Evolutionary conservation across 257 asterid genomes (phyloP).

Genomic region (Solanum habrochaites): DNA sequence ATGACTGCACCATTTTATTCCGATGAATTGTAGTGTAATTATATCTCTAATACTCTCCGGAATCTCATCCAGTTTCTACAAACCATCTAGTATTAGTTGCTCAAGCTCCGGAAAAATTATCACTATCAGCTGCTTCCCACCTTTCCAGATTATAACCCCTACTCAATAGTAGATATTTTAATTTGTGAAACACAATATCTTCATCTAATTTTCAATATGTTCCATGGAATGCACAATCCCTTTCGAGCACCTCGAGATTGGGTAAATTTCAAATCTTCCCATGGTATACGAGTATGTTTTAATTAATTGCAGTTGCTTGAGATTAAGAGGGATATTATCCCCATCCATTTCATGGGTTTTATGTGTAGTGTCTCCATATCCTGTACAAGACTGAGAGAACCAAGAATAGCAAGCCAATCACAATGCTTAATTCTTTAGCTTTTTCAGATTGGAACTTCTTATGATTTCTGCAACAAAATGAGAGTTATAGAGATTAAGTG

Average conservation of each 20-base stretch:
- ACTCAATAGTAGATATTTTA: background rate
- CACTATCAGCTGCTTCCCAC: background rate
- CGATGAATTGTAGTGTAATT: background rate
- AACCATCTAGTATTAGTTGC: background rate
- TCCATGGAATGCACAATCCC: background rate
- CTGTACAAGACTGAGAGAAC: no score
- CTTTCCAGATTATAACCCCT: fast-evolving
- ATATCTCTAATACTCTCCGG: background rate
- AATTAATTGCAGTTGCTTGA: no score
- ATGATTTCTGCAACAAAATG: no score
- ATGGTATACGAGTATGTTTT: no score
- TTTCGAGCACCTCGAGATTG: no score
- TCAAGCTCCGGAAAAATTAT: background rate
- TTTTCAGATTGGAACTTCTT: no score
- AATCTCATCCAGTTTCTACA: background rate
- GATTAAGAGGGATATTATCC: no score
- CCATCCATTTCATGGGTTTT: no score
- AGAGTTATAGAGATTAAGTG: fast-evolving
- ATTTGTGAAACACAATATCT: background rate
- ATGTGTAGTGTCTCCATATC: no score
- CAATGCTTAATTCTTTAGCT: no score
- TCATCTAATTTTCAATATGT: background rate
- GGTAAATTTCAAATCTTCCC: no score
- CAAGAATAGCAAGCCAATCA: no score
- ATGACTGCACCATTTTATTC: background rate